Percentiles rank a stretch among this genome's conserved stretches.
These are phyloP conservation scores for Aspergillus puulaauensis DNA, from an alignment of 2,329 filamentous ascomycete species.

Conservation along the genomic window DNA sequence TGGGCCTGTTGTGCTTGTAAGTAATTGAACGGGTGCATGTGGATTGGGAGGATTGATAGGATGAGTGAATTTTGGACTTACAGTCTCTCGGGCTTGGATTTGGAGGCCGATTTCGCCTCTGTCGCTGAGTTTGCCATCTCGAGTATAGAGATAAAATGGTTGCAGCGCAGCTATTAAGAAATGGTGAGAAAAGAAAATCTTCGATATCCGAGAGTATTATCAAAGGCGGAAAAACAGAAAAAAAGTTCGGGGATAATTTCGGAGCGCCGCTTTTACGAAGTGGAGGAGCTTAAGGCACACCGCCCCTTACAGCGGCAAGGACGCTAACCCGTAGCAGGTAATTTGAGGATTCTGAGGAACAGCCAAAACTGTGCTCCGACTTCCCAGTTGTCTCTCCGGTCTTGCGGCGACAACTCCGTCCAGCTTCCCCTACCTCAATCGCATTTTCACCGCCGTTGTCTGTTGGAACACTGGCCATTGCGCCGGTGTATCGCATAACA, in stretches of 20 bases:
- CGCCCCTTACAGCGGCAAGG: slow-evolving; percentile 20
- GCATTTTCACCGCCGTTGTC: slow-evolving; percentile 23
- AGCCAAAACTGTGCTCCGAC: slow-evolving; percentile 25
- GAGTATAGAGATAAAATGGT: background rate
- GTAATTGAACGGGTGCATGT: background rate
- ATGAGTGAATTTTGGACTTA: slow-evolving; percentile 25
- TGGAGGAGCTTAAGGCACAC: slow-evolving; percentile 12
- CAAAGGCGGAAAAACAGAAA: slow-evolving; percentile 27
- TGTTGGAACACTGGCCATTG: slow-evolving; percentile 28
- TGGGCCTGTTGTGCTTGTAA: slow-evolving; percentile 39
- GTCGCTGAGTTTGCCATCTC: slow-evolving; percentile 18
- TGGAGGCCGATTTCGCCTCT: slow-evolving; percentile 19
- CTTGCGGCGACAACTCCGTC: slow-evolving; percentile 21
- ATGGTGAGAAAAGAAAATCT: background rate
- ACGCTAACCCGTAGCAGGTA: slow-evolving; percentile 25
- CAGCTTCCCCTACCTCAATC: slow-evolving; percentile 18
- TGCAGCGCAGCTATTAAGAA: background rate
- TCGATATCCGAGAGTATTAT: slow-evolving; percentile 1
- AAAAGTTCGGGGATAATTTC: slow-evolving; percentile 27
- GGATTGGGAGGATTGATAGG: background rate
- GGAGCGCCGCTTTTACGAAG: slow-evolving; percentile 26
- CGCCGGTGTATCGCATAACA: slow-evolving; percentile 33
- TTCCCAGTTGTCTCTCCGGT: slow-evolving; percentile 15
- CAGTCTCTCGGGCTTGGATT: slow-evolving; percentile 42
- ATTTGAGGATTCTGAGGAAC: slow-evolving; percentile 18